Percentiles rank a stretch among this genome's conserved stretches.
phyloP scores from a whole-genome alignment of 805 yeast species.

The Grigorovia jiainica region DNA sequence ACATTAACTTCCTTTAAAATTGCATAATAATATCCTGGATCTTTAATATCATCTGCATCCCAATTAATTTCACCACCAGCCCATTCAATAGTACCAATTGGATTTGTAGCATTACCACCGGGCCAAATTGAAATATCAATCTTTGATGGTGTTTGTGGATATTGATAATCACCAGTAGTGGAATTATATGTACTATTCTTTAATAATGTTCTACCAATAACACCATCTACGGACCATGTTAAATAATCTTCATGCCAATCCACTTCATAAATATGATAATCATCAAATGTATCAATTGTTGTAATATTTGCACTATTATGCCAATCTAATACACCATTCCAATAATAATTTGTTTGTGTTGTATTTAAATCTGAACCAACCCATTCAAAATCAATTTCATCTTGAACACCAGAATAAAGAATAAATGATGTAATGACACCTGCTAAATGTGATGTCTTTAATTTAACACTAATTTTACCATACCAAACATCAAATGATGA shows the following conservation, averaged over 20 bases:
- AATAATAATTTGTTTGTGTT: slow-evolving; percentile 75
- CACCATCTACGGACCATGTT: slow-evolving; percentile 68
- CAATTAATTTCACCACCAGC: slow-evolving; percentile 85
- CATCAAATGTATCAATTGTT: slow-evolving; percentile 43
- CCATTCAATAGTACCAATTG: slow-evolving; percentile 64
- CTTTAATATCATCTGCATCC: slow-evolving; percentile 61
- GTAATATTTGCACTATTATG: slow-evolving; percentile 42
- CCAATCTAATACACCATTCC: slow-evolving; percentile 63
- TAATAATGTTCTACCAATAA: slow-evolving; percentile 51
- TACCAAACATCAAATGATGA: slow-evolving; percentile 80
- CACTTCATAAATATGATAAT: slow-evolving; percentile 65
- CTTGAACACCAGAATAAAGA: slow-evolving; percentile 73
- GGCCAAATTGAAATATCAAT: slow-evolving; percentile 74
- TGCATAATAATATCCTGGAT: slow-evolving; percentile 77
- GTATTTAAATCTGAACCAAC: slow-evolving; percentile 62
- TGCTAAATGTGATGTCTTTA: slow-evolving; percentile 62
- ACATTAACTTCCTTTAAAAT: slow-evolving; percentile 50
- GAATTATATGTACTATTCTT: slow-evolving; percentile 52
- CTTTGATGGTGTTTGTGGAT: slow-evolving; percentile 68
- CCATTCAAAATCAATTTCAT: slow-evolving; percentile 83
- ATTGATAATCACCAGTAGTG: slow-evolving; percentile 47
- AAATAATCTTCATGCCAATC: slow-evolving; percentile 74
- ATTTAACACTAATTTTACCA: slow-evolving; percentile 61
- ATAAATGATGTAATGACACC: slow-evolving; percentile 86
- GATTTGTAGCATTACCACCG: slow-evolving; percentile 49